Evolutionary conservation across 352 stramenopile genomes (phyloP), one percentile per base, ranked within the genome.

Genomic region (Pythium guiyangense): DNA sequence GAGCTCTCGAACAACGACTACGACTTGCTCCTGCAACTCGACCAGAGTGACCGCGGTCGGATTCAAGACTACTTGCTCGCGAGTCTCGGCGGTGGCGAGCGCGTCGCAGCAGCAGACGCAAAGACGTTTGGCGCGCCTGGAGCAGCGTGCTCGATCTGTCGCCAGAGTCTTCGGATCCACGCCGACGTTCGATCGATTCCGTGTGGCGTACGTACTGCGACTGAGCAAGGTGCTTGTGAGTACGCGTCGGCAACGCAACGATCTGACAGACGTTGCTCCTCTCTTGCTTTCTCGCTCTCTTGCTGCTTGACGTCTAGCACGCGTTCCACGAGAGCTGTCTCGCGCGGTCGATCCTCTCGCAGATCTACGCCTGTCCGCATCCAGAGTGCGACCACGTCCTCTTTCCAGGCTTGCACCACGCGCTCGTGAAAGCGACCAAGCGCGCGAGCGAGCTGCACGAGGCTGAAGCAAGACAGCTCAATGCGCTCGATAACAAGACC

Each of bases 1-100:
- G 84, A 94, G 39, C 66, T 94, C 9, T 89, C 83, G 31, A 91
- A 78, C n/a, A 89, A 88, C 43, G 84, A 94, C 59, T 94, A 93
- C 52, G 83, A 92, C 46, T 46, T 91, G 6, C 62, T 94, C 1
- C 63, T 92, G 14, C 71, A 93, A 37, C 63, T 93, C 0, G 84
- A 93, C 52, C 66, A 77, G 43, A 62, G 59, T 4, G 75, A 79
- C 22, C 86, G 84, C 26, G 66, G 53, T 18, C 72, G 77, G n/a
- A 52, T 93, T n/a, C 80, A 90, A 60, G 77, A 91, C 22, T 93
- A 79, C 54, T 51, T 93, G 27, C 58, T 92, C n/a, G 66, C 74
- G 15, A 60, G 69, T 29, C 52, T 93, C 34, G 62, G 58, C 5
- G 62, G 58, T 5, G 79, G 83, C 3, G 64, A 76, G 20, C 73